Conservation (phyloP, 2,329 filamentous ascomycete genomes). For the Cytospora mali region DNA sequence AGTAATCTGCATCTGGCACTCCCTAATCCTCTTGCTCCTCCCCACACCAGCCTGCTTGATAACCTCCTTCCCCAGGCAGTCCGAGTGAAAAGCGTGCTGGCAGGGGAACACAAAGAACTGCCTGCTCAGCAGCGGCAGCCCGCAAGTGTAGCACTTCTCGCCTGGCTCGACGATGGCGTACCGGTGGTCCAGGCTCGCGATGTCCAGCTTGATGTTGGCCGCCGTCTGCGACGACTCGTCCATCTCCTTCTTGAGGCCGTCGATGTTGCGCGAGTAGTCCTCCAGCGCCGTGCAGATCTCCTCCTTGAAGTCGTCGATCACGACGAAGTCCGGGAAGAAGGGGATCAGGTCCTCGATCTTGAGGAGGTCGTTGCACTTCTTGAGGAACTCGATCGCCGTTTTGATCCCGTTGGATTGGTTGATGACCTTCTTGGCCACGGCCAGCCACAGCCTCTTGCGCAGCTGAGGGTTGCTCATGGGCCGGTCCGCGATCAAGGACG, state of each 20-base stretch:
- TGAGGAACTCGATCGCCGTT: conserved; percentile 88
- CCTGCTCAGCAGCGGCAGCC: conserved; percentile 79
- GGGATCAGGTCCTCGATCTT: conserved; percentile 96
- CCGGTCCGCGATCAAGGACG: conserved; percentile 84
- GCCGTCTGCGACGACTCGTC: conserved; percentile 90
- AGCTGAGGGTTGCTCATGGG: conserved; percentile 77
- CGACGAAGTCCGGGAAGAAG: conserved; percentile 97
- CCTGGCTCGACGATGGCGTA: conserved; percentile 97
- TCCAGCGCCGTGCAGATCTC: conserved; percentile 94
- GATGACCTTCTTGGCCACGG: conserved; percentile 93
- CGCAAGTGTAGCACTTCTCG: conserved; percentile 89
- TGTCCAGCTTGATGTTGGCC: conserved; percentile 86
- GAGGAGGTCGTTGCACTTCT: conserved; percentile 79
- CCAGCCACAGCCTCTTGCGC: conserved; percentile 93
- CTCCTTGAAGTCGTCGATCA: conserved; percentile 99
- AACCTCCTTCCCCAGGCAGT: conserved; percentile 86
- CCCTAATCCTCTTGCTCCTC: conserved; percentile 77
- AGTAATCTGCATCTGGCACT: conserved; percentile 82
- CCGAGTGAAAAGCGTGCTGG: conserved; percentile 96
- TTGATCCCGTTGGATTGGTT: conserved; percentile 85
- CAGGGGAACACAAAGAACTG: conserved; percentile 99
- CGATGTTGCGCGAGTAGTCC: conserved; percentile 90
- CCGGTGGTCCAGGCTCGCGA: conserved; percentile 79
- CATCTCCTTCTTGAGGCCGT: conserved; percentile 88
- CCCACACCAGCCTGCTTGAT: conserved; percentile 78